Evolutionary conservation across 805 yeast genomes (phyloP).

Genomic region (Saturnispora galanensis): DNA sequence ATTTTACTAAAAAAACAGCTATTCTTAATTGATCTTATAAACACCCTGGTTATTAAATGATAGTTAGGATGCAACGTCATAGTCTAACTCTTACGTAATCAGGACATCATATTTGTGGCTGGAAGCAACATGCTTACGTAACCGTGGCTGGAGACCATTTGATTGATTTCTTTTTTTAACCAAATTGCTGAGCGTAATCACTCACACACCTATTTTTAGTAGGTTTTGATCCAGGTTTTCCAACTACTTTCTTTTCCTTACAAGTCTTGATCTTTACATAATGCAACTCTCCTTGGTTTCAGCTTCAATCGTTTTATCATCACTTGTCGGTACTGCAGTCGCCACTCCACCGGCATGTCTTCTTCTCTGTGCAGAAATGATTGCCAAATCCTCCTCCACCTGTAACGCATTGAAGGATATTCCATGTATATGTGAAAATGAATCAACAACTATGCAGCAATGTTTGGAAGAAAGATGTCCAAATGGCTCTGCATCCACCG

Average conservation of each 20-base stretch:
- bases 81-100: too few species aligned
- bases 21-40: too few species aligned
- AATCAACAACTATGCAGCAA: slow-evolving; percentile 40
- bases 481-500: slow-evolving; percentile 32
- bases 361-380: slow-evolving; percentile 77
- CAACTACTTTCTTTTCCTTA: not conserved
- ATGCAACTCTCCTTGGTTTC: not conserved
- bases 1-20: too few species aligned
- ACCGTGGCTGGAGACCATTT: too few species aligned
- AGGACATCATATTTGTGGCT: too few species aligned
- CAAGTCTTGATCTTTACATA: not conserved
- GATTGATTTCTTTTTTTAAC: too few species aligned
- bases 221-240: too few species aligned
- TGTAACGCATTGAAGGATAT: slow-evolving; percentile 57
- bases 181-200: too few species aligned
- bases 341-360: slow-evolving; percentile 87
- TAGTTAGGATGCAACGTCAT: too few species aligned
- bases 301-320: not conserved
- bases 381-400: slow-evolving; percentile 39
- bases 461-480: slow-evolving; percentile 70
- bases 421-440: slow-evolving; percentile 55
- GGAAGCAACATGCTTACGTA: too few species aligned
- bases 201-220: too few species aligned
- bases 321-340: slow-evolving; percentile 22
- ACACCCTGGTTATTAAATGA: too few species aligned